Base-by-base conservation (phyloP, 192 early-diverging fungal genomes). In the Glomus cerebriforme region DNA sequence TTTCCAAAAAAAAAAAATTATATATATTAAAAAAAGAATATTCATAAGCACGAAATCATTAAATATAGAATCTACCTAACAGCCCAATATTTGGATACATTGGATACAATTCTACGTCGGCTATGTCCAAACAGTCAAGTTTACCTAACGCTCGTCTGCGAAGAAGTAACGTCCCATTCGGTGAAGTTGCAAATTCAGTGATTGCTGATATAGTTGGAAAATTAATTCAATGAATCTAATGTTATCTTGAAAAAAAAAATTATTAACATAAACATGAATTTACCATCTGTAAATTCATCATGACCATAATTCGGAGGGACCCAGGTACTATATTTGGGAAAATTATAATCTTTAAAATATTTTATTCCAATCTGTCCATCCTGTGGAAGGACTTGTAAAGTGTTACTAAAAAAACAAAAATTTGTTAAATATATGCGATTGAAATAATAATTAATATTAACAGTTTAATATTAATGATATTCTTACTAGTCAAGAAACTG, bases 401-500 rank as follows among this genome's bases (percentile, higher is more conserved):
- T 68, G 34, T 31, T 37, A 32, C 73, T 74, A 74, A 26, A 47
- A 7, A 72, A 47, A 7, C n/a, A 26, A 72, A 24, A 54, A 27
- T 26, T 22, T 63, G 27, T 63, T 27, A 27, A n/a, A n/a, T n/a
- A n/a, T n/a, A n/a, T n/a, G n/a, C n/a, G n/a, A n/a, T n/a, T n/a
- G n/a, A 63, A n/a, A 26, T 17, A 27, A 27, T 0, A 17, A 27
- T 12, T 12, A 29, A 27, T 17, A 49, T 2, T 39, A 35, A 3
- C 22, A 39, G 2, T 35, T 34, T n/a, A 15, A 5, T n/a, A 10
- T 5, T 9, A 34, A 34, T 68, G 31, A 7, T n/a, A 35, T 37
- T n/a, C 43, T 58, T 77, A 77, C 75, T 45, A 77, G 29, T 66
- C 6, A 66, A 39, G 75, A 47, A 77, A 77, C 43, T 77, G 54